phyloP scores from a whole-genome alignment of 176 grass and related monocot species.

The Dendrocalamus sinicus region DNA sequence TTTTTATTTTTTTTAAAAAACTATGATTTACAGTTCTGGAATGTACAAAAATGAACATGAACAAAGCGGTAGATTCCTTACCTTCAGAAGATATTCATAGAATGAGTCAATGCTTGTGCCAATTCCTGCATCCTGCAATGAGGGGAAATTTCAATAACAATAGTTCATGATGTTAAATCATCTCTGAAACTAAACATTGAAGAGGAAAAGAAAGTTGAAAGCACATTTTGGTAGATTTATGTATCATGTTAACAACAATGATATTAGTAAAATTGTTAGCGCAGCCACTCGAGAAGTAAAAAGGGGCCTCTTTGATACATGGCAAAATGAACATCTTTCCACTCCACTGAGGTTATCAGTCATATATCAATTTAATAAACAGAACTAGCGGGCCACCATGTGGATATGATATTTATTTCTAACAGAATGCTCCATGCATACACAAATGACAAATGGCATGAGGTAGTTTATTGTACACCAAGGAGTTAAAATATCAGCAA shows the following conservation, averaged over 20 bases:
- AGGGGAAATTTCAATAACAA: neutral
- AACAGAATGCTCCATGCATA: neutral
- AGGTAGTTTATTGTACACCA: constrained; percentile 19
- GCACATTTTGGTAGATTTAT: neutral
- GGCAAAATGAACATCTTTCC: constrained; percentile 4
- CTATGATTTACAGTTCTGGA: neutral
- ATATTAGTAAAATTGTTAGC: constrained; percentile 30
- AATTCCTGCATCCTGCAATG: constrained; percentile 86
- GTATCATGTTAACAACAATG: neutral
- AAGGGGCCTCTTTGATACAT: neutral
- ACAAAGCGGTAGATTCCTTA: constrained; percentile 29
- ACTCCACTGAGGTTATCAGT: neutral
- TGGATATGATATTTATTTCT: too few relatives aligned
- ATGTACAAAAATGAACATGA: constrained; percentile 20
- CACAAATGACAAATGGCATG: constrained; percentile 10
- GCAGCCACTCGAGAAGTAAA: constrained; percentile 15
- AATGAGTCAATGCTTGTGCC: constrained; percentile 98
- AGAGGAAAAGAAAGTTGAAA: neutral
- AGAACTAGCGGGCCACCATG: neutral
- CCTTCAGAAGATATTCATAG: constrained; percentile 99
- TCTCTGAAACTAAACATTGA: neutral
- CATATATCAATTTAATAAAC: constrained; percentile 27
- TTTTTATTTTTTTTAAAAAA: too few relatives aligned
- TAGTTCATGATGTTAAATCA: neutral
- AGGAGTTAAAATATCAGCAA: constrained; percentile 16